Percentiles rank a stretch among this genome's conserved stretches.
Evolutionary conservation across 345 rosid species (phyloP).

Genomic region (Salix suchowensis): DNA sequence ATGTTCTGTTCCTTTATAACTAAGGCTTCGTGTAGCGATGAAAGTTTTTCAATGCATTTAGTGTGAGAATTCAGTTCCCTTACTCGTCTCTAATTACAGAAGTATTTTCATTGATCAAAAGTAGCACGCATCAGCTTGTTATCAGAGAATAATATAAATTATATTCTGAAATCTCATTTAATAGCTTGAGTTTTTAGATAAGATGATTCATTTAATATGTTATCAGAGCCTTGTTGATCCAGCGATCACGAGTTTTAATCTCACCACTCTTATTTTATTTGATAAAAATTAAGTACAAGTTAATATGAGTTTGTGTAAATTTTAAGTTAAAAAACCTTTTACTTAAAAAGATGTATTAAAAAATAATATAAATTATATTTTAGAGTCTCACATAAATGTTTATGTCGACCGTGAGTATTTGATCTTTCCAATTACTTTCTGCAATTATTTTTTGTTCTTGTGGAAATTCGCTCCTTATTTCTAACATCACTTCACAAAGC

Average conservation of each 20-base stretch:
- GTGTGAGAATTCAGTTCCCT: not conserved
- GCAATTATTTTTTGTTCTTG: not conserved
- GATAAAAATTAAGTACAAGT: too few relatives aligned
- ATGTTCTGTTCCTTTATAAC: constrained; percentile 1
- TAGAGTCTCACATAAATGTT: accelerated
- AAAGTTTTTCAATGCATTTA: not conserved
- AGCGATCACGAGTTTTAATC: too few relatives aligned
- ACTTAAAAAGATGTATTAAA: accelerated
- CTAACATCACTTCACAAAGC: not conserved
- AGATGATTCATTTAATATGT: too few relatives aligned
- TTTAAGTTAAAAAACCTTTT: too few relatives aligned
- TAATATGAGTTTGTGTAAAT: too few relatives aligned
- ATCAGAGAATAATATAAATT: too few relatives aligned
- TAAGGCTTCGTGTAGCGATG: not conserved
- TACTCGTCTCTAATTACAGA: not conserved
- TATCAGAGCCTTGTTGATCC: too few relatives aligned
- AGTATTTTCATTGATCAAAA: not conserved
- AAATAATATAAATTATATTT: too few relatives aligned
- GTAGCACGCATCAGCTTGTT: too few relatives aligned
- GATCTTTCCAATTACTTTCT: not conserved
- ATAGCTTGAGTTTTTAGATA: too few relatives aligned
- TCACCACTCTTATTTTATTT: too few relatives aligned
- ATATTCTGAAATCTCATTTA: accelerated
- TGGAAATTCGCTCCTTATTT: not conserved
- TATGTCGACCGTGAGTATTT: too few relatives aligned